phyloP scores from a whole-genome alignment of 2,329 filamentous ascomycete genomes.

The Colletotrichum siamense region DNA sequence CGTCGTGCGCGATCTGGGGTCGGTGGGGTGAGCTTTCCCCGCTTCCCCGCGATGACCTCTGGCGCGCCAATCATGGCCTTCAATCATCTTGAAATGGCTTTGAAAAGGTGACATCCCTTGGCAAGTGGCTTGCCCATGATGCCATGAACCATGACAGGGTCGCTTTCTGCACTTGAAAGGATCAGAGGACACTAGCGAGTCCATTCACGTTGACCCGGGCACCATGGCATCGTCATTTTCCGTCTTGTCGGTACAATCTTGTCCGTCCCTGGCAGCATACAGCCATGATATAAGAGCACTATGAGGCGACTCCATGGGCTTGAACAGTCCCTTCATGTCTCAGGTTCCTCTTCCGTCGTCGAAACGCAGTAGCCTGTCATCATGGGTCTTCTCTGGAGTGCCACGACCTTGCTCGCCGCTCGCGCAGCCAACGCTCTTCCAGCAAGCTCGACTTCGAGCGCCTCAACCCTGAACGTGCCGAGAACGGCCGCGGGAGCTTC shows the following conservation, averaged over 20 bases:
- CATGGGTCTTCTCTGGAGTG: neutral
- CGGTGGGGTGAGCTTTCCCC: neutral
- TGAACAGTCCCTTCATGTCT: neutral
- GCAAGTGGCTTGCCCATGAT: neutral
- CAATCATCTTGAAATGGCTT: neutral
- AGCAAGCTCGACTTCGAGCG: neutral
- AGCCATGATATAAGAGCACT: neutral
- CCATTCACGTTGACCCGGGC: neutral
- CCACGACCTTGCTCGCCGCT: neutral
- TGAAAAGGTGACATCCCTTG: neutral
- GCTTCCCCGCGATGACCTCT: neutral
- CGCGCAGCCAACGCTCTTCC: neutral
- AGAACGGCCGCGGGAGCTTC: conserved; percentile 2
- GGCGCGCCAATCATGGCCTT: neutral
- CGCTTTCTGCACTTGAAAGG: neutral
- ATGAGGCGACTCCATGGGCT: fast-evolving
- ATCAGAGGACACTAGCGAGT: neutral
- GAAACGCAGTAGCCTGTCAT: neutral
- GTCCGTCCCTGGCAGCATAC: neutral
- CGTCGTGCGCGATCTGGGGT: neutral
- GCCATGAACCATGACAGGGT: neutral
- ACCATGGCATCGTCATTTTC: neutral
- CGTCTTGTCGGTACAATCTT: neutral
- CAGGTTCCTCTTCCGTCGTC: neutral
- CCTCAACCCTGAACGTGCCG: neutral